Evolutionary conservation across 208 protist genomes (phyloP), one percentile per base, ranked within the genome.

Genomic region (Novymonas esmeraldas): DNA sequence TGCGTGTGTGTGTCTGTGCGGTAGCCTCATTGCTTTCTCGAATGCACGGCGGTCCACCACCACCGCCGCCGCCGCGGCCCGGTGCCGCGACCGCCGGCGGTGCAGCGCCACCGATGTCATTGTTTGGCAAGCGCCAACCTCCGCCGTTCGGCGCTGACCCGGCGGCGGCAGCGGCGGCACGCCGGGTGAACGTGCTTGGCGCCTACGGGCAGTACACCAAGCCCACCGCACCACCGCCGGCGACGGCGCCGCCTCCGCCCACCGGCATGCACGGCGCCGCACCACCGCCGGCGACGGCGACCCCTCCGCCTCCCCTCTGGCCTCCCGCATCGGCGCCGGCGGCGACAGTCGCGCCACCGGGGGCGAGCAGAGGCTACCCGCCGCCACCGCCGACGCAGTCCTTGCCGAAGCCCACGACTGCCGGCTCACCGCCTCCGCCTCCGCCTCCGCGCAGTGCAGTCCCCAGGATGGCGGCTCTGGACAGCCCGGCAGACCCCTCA

Each of bases 191-290:
- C 55, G 13, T 68, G 69, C 22, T 68, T 42, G 68, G 61, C 26
- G 61, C 41, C 16, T 75, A 75, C 61, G 56, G 44, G 20, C 60
- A 75, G 52, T 69, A 75, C 44, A 20, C 55, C 2, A 75, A 64
- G 24, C 38, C 52, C 18, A 36, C 54, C 41, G 14, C 20, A 38
- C 24, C n/a, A n/a, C n/a, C n/a, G n/a, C n/a, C 7, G 14, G 6
- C 14, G 14, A 61, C 7, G 39, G 38, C 26, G 26, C 56, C 39
- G 39, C 56, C 62, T 14, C 29, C 62, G 34, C 3, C 62, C 38
- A n/a, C 55, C 5, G n/a, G 42, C 20, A 20, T 28, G 48, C 10
- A 54, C 50, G 20, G 24, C n/a, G 41, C 29, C 29, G 28, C 64
- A 46, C 54, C 54, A 38, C 20, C 14, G 24, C 13, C 42, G 14